Base-by-base conservation (phyloP, 345 rosid species). In the Rubroshorea leprosula region DNA sequence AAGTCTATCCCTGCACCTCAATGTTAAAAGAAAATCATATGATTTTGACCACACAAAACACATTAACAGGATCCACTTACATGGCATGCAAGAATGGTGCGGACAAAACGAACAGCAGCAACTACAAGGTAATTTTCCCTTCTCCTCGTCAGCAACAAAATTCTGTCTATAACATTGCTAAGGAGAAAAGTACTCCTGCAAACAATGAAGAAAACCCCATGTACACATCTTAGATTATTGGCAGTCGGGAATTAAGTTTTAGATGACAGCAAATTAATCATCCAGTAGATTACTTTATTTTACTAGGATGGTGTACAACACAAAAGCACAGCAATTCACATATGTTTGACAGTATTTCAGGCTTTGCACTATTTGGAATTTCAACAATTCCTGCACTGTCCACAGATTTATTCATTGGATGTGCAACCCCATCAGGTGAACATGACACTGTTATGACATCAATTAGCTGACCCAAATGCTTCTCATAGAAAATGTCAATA, bases 301-400 rank as follows among this genome's bases (percentile, higher is more conserved):
- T 79, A 58, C 81, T 79, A 58, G 96, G 89, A 77, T 90, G 97
- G 83, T 94, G 97, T 66, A 84, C 43, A 57, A 87, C 90, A 60
- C 99, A 90, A 69, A 90, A 94, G 78, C 99, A 94, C 23, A 94
- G 75, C 76, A 94, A 64, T 63, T 94, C 99, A 73, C 99, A 90
- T 66, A 90, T 84, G 81, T 74, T 90, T 57, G 81, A 77, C 19
- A 90, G 85, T 76, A 90, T 85, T 76, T 87, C 97, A 58, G 99
- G 95, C 79, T 84, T 90, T 56, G 72, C 74, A 44, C 65, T 49
- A 57, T 66, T 60, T 61, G 69, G 76, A 70, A 44, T 80, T 70
- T 68, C 73, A 68, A 69, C 73, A 67, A 67, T 71, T 78, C 66
- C 75, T 22, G 55, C 72, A 65, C 61, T 64, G 58, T 64, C 76